Percentiles rank a stretch among this genome's conserved stretches.
Evolutionary conservation across 1,284 basidiomycete genomes (phyloP).

Genomic region (Exsudoporus floridanus): DNA sequence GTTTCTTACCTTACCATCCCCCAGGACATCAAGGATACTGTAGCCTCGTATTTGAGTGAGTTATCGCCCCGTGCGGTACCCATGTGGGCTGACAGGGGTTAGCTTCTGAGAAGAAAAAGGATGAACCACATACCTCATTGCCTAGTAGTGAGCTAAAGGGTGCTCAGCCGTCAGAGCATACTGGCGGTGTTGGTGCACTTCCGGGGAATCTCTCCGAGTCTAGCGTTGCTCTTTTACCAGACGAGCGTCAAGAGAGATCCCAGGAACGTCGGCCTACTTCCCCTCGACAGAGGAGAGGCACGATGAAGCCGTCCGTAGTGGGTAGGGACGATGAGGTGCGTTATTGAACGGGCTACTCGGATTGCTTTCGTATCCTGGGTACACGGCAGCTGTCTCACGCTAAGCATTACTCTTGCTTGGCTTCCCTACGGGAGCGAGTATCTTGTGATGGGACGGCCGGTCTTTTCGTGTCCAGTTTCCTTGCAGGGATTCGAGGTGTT

Average conservation of each 20-base stretch:
- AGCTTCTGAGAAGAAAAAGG: conserved; percentile 5
- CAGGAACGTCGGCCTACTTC: neutral
- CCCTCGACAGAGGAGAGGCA: conserved; percentile 20
- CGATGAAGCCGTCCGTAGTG: conserved; percentile 12
- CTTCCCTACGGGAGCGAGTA: neutral
- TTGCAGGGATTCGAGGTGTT: neutral
- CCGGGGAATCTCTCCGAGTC: conserved; percentile 35
- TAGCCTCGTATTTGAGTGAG: conserved; percentile 14
- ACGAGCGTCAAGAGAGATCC: conserved; percentile 26
- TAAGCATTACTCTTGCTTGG: neutral
- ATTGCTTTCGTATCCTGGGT: neutral
- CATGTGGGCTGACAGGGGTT: neutral
- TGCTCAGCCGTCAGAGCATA: conserved; percentile 29
- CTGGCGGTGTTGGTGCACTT: conserved; percentile 30
- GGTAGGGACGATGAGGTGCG: conserved; percentile 23
- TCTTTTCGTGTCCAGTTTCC: neutral
- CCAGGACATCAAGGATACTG: conserved; percentile 7
- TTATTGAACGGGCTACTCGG: neutral
- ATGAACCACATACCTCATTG: conserved; percentile 14
- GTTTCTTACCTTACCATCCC: conserved; percentile 11
- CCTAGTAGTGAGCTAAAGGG: conserved; percentile 31
- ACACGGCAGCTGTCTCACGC: neutral
- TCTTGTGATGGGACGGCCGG: neutral
- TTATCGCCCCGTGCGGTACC: neutral
- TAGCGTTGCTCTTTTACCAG: conserved; percentile 33